Conservation (phyloP, 306 rosid genomes). For the Rosa persica region DNA sequence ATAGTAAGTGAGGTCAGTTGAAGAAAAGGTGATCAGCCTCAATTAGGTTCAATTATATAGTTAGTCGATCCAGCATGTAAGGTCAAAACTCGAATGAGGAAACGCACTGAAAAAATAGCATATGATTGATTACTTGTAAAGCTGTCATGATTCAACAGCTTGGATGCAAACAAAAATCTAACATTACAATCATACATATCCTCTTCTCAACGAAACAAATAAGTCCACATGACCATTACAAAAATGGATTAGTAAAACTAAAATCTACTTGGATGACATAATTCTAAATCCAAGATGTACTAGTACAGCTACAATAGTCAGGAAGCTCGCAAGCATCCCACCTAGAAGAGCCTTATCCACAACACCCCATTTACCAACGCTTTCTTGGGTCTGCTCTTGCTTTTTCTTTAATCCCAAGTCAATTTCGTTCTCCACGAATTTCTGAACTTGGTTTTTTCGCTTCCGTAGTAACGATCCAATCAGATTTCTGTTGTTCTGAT, state of each 20-base stretch:
- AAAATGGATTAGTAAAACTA: conserved; percentile 12
- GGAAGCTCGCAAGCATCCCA: conserved; percentile 73
- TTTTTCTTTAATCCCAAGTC: conserved; percentile 38
- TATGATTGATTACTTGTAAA: not conserved
- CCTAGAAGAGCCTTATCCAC: conserved; percentile 79
- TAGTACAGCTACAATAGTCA: conserved; percentile 54
- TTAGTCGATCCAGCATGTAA: not conserved
- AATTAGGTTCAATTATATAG: not conserved
- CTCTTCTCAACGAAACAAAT: not conserved
- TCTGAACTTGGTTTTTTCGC: conserved; percentile 49
- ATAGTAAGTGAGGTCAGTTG: not conserved
- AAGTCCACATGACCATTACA: not conserved
- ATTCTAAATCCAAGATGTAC: conserved; percentile 44
- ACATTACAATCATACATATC: not conserved
- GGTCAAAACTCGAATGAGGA: not conserved
- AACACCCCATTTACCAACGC: conserved; percentile 45
- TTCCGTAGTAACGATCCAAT: conserved; percentile 74
- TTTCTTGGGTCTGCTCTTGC: conserved; percentile 32
- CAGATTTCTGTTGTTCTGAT: conserved; percentile 40
- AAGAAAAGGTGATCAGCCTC: not conserved
- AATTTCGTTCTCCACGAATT: conserved; percentile 36
- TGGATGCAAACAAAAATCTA: not conserved
- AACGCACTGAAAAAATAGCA: not conserved
- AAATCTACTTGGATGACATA: conserved; percentile 37
- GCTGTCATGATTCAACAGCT: not conserved